Evolutionary conservation across 176 grass and related monocot genomes (phyloP).

Genomic region (Oropetium thomaeum): DNA sequence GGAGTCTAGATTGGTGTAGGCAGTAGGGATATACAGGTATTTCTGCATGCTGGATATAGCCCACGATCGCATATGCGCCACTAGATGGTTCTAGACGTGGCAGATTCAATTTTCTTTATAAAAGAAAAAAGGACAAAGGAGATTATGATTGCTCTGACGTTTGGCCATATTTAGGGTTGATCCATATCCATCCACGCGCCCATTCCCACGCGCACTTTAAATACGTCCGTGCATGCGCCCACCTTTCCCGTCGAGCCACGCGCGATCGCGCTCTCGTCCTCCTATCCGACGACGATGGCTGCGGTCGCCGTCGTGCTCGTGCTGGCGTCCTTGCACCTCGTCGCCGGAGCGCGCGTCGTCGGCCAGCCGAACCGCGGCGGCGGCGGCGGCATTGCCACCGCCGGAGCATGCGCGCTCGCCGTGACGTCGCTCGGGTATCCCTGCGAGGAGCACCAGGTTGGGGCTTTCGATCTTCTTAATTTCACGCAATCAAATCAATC

Average conservation of each 20-base stretch:
- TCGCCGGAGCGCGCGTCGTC: neutral
- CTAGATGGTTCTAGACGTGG: no score
- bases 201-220: neutral
- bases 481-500: no score
- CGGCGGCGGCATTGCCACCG: neutral
- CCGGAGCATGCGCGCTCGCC: constrained; percentile 38
- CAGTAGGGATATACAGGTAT: neutral
- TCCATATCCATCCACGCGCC: no score
- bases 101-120: no score
- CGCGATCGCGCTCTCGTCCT: constrained; percentile 7
- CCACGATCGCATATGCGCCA: no score
- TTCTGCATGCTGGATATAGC: neutral
- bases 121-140: no score
- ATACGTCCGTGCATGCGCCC: neutral
- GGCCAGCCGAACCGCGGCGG: neutral
- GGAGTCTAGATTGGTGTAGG: neutral
- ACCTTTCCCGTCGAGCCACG: neutral
- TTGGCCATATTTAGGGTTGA: neutral
- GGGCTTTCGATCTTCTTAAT: no score
- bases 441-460: constrained; percentile 71
- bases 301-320: neutral
- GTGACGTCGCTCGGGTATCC: constrained; percentile 57
- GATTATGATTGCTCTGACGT: neutral
- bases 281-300: neutral
- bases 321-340: neutral